phyloP scores from a whole-genome alignment of 257 asterid species.

The Marsdenia floribunda region DNA sequence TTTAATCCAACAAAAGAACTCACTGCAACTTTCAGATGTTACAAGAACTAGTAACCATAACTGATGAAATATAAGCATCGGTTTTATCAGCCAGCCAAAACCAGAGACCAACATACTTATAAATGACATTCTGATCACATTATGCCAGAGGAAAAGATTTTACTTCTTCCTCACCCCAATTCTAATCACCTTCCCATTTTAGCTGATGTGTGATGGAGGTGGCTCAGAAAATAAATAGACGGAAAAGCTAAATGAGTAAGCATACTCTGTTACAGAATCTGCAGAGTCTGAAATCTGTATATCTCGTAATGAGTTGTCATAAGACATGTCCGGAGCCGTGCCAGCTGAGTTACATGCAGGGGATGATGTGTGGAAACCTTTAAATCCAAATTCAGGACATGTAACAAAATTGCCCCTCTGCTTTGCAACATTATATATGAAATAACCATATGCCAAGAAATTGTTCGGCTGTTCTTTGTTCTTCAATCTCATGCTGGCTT shows the following conservation, averaged over 20 bases:
- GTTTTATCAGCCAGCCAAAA: not conserved
- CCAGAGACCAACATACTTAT: not conserved
- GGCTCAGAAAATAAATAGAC: not conserved
- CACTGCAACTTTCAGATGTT: not conserved
- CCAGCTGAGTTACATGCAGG: constrained; percentile 50
- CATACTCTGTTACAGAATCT: constrained; percentile 60
- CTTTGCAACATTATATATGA: constrained; percentile 52
- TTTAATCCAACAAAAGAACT: not conserved
- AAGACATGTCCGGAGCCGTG: constrained; percentile 65
- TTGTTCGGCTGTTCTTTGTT: constrained; percentile 61
- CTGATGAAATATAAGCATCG: not conserved
- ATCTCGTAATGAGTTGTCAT: constrained; percentile 44
- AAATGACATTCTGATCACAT: not conserved
- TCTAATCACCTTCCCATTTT: not conserved
- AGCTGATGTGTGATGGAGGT: not conserved
- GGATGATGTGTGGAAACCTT: constrained; percentile 41
- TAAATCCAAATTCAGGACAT: constrained; percentile 44
- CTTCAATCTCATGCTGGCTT: constrained; percentile 58
- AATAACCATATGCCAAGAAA: constrained; percentile 58
- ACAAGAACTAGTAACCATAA: not conserved
- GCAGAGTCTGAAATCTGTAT: constrained; percentile 43
- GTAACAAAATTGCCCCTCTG: constrained; percentile 41
- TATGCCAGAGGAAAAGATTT: not conserved
- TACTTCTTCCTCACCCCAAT: not conserved
- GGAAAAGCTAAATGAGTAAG: constrained; percentile 9